phyloP scores from a whole-genome alignment of 352 stramenopile species.

The Pythium chondricola region DNA sequence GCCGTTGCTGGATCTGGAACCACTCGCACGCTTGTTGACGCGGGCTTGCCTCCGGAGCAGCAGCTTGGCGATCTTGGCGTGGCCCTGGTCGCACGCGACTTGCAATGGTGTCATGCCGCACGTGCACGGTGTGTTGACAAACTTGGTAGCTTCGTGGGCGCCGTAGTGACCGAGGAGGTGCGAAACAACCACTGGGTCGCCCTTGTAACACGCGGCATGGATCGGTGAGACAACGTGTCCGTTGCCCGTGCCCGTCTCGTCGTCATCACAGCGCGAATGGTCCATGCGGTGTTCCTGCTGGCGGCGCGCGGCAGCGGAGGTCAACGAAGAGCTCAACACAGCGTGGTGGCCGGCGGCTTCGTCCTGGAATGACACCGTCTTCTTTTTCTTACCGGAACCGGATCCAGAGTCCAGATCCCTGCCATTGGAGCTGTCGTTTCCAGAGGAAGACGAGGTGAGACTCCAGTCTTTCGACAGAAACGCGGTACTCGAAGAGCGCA shows the following conservation, averaged over 20 bases:
- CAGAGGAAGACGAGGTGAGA: neutral
- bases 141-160: constrained; percentile 42
- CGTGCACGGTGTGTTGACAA: constrained; percentile 59
- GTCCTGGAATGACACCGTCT: constrained; percentile 54
- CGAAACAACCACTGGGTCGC: constrained; percentile 59
- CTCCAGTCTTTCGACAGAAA: constrained; percentile 9
- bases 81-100: constrained; percentile 49
- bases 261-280: constrained; percentile 13
- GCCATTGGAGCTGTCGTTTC: constrained; percentile 3
- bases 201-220: constrained; percentile 53
- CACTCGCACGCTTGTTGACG: constrained; percentile 28
- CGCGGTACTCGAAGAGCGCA: constrained; percentile 23
- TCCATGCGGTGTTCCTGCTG: constrained; percentile 2
- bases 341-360: no score
- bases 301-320: neutral
- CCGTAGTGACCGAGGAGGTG: constrained; percentile 67
- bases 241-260: constrained; percentile 10
- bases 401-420: constrained; percentile 4
- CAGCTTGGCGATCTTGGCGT: constrained; percentile 52
- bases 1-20: neutral
- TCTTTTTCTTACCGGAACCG: constrained; percentile 31
- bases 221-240: constrained; percentile 45
- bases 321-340: no score
- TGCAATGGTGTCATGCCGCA: constrained; percentile 70
- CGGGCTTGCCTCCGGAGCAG: constrained; percentile 54